phyloP scores from a whole-genome alignment of 2,329 filamentous ascomycete species.

The Exophiala sideris region DNA sequence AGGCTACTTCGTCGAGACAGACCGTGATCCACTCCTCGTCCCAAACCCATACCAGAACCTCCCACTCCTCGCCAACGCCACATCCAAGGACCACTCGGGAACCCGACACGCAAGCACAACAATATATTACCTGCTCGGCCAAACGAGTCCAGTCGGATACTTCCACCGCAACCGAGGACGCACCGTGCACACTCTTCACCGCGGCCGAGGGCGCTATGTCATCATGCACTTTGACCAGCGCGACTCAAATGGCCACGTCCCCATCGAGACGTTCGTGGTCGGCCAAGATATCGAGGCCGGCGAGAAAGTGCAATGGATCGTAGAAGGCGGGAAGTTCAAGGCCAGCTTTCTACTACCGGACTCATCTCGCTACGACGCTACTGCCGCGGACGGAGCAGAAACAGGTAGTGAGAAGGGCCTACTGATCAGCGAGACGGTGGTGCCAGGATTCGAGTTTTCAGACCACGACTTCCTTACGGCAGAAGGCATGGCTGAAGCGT shows the following conservation, averaged over 20 bases:
- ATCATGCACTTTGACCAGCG: conserved; percentile 57
- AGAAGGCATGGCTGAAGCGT: conserved; percentile 50
- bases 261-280: conserved; percentile 63
- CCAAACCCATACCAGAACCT: conserved; percentile 51
- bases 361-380: background rate
- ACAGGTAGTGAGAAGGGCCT: conserved; percentile 46
- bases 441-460: conserved; percentile 64
- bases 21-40: conserved; percentile 51
- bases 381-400: conserved; percentile 2
- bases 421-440: conserved; percentile 65
- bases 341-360: conserved; percentile 58
- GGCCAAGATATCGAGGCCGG: conserved; percentile 56
- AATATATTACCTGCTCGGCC: conserved; percentile 64
- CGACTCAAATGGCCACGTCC: conserved; percentile 38
- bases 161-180: conserved; percentile 63
- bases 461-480: conserved; percentile 64
- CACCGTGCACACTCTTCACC: conserved; percentile 64
- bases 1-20: conserved; percentile 63
- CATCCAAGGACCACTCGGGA: conserved; percentile 35
- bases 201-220: conserved; percentile 62
- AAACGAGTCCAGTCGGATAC: conserved; percentile 51
- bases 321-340: conserved; percentile 67
- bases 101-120: conserved; percentile 56
- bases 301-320: conserved; percentile 65
- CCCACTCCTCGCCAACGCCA: conserved; percentile 36